Base-by-base conservation (phyloP, 345 rosid genomes). In the Corchorus olitorius region DNA sequence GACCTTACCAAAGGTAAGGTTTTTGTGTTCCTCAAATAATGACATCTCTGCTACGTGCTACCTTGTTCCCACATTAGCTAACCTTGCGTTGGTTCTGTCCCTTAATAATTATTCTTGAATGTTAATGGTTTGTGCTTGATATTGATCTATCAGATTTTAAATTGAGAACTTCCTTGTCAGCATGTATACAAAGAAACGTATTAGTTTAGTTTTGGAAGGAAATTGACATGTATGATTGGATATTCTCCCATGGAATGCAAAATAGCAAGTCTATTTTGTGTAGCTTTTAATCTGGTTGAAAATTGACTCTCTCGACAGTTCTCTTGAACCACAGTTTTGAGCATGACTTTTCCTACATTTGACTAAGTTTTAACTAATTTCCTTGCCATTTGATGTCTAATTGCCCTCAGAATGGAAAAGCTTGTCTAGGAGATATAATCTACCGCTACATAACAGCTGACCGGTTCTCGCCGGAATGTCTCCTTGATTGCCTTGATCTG, bases 401-500 rank as follows among this genome's bases (percentile, higher is more conserved):
- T 37, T 71, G 27, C 33, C 65, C 41, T 41, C 77, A 75, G 77
- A 75, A 65, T 7, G 77, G 77, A 52, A 93, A 86, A 81, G 91
- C 90, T 60, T 94, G 97, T 78, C 86, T 97, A 50, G 99, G 99
- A 50, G 94, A 91, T 55, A 84, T 80, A 76, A 89, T 97, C 79
- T 91, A 97, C 76, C 95, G 93, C 17, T 90, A 86, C 83, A 60
- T 97, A 65, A 90, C 92, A 6, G 93, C 97, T 6, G 94, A 89
- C 76, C 86, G 86, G 79, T 97, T 97, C 87, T 92, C 92, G 37
- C 90, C 97, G 0, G 99, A 97, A 73, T 90, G 90, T 76, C 92
- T 94, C 63, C 93, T 97, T 50, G 97, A 92, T 85, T 90, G 92
- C 85, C 94, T 97, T 11, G 98, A 92, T 79, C 89, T 97, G 52